phyloP scores from a whole-genome alignment of 805 yeast genomes.

The Yamadazyma akitaensis region DNA sequence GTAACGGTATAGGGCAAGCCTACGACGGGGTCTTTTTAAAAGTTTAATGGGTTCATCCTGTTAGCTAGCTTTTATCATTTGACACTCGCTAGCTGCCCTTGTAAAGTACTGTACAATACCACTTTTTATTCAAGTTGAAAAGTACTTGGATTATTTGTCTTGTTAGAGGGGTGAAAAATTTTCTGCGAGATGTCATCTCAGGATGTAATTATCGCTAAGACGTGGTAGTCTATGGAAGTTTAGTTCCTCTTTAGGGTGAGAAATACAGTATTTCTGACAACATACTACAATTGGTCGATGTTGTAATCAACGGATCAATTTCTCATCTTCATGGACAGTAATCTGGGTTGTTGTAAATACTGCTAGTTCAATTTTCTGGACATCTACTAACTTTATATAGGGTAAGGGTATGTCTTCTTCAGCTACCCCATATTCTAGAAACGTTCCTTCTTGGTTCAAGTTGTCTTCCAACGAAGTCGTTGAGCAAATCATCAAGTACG shows the following conservation, averaged over 20 bases:
- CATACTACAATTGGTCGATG: no score
- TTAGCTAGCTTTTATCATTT: slow-evolving; percentile 17
- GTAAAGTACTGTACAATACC: slow-evolving; percentile 13
- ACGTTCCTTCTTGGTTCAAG: slow-evolving; percentile 99
- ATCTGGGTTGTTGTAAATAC: slow-evolving; percentile 1
- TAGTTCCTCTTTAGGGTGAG: no score
- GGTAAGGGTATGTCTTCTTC: slow-evolving; percentile 99
- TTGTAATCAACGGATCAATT: no score
- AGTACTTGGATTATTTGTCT: slow-evolving; percentile 1
- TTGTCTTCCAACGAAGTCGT: slow-evolving; percentile 90
- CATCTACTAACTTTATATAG: slow-evolving; percentile 34
- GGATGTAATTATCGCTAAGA: background rate
- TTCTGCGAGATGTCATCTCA: background rate
- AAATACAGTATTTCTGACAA: no score
- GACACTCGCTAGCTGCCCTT: slow-evolving; percentile 12
- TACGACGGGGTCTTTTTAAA: slow-evolving; percentile 15
- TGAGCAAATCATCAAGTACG: slow-evolving; percentile 98
- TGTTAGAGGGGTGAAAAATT: slow-evolving; percentile 1
- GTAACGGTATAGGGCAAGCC: slow-evolving; percentile 8
- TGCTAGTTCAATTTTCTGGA: background rate
- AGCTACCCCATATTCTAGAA: slow-evolving; percentile 98
- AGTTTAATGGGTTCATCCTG: slow-evolving; percentile 6
- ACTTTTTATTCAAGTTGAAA: slow-evolving; percentile 9
- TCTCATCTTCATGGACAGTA: background rate
- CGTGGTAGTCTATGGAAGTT: background rate